Conservation (phyloP, 306 rosid genomes). For the Bauhinia variegata region DNA sequence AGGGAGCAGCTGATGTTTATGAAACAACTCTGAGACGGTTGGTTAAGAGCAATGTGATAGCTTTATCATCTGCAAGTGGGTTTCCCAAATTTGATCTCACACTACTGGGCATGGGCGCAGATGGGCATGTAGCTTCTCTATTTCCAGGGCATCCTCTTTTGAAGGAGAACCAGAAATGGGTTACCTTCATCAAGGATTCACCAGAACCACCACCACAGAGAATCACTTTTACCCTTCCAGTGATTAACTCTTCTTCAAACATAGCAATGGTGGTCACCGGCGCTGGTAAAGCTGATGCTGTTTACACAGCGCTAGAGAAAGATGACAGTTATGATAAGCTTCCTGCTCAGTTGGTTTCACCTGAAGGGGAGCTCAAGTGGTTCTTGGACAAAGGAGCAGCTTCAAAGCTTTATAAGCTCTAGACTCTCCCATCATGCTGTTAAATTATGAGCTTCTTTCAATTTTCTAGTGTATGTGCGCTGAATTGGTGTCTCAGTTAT, state of each 20-base stretch:
- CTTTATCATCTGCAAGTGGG: slow-evolving; percentile 40
- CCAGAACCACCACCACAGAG: slow-evolving; percentile 71
- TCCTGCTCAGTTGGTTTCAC: slow-evolving; percentile 53
- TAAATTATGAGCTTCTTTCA: too few relatives aligned
- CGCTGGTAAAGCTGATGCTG: slow-evolving; percentile 46
- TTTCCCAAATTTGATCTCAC: slow-evolving; percentile 64
- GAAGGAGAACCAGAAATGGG: slow-evolving; percentile 61
- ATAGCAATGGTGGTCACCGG: slow-evolving; percentile 58
- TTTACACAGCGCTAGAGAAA: slow-evolving; percentile 47
- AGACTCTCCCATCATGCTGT: too few relatives aligned
- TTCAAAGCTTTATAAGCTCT: slow-evolving; percentile 38
- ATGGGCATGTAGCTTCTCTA: slow-evolving; percentile 72
- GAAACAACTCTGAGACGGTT: slow-evolving; percentile 53
- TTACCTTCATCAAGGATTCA: slow-evolving; percentile 53
- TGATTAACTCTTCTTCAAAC: slow-evolving; percentile 56
- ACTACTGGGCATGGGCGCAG: slow-evolving; percentile 73
- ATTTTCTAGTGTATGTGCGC: too few relatives aligned
- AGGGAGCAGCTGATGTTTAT: slow-evolving; percentile 68
- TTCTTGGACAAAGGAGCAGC: slow-evolving; percentile 64
- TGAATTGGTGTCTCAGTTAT: too few relatives aligned
- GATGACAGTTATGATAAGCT: slow-evolving; percentile 35
- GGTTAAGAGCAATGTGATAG: slow-evolving; percentile 42
- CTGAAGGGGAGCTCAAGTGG: slow-evolving; percentile 61
- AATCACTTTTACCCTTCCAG: slow-evolving; percentile 59
- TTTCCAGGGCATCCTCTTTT: slow-evolving; percentile 63